Percentiles rank a stretch among this genome's conserved stretches.
Evolutionary conservation across 2,329 filamentous ascomycete species (phyloP).

Genomic region (Trichophyton mentagrophytes): DNA sequence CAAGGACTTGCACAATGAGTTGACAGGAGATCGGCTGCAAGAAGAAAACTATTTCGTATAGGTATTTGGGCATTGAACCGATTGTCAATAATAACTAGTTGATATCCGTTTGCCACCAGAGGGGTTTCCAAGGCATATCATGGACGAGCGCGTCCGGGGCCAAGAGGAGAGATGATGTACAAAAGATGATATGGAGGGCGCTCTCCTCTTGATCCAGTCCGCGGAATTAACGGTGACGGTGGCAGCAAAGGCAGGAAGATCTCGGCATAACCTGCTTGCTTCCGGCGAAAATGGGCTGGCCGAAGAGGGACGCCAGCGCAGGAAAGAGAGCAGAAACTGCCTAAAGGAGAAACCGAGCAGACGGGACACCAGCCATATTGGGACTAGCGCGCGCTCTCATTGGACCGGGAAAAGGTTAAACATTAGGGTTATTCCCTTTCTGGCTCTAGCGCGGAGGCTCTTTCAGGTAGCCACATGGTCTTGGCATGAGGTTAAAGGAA

Average conservation of each 20-base stretch:
- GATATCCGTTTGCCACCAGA: too few relatives aligned
- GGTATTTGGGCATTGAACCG: too few relatives aligned
- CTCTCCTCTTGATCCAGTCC: too few relatives aligned
- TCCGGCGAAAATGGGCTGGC: not conserved
- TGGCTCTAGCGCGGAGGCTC: not conserved
- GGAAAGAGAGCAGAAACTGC: not conserved
- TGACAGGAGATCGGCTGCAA: not conserved
- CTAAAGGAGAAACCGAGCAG: not conserved
- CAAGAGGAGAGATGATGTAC: too few relatives aligned
- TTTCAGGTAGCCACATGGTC: constrained; percentile 4
- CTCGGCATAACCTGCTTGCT: not conserved
- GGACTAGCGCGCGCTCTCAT: not conserved
- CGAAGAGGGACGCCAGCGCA: not conserved
- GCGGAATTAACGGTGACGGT: too few relatives aligned
- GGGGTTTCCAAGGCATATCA: too few relatives aligned
- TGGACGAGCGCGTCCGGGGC: too few relatives aligned
- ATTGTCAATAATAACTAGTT: too few relatives aligned
- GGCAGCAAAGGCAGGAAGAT: too few relatives aligned
- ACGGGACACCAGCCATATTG: not conserved
- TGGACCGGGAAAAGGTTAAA: not conserved
- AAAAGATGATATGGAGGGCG: too few relatives aligned
- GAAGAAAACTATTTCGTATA: too few relatives aligned
- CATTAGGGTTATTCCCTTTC: not conserved
- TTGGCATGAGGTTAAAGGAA: constrained; percentile 1
- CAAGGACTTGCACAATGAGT: not conserved